Evolutionary conservation across 139 green algal species (phyloP), one percentile per base, ranked within the genome.

Genomic region (Dunaliella primolecta): DNA sequence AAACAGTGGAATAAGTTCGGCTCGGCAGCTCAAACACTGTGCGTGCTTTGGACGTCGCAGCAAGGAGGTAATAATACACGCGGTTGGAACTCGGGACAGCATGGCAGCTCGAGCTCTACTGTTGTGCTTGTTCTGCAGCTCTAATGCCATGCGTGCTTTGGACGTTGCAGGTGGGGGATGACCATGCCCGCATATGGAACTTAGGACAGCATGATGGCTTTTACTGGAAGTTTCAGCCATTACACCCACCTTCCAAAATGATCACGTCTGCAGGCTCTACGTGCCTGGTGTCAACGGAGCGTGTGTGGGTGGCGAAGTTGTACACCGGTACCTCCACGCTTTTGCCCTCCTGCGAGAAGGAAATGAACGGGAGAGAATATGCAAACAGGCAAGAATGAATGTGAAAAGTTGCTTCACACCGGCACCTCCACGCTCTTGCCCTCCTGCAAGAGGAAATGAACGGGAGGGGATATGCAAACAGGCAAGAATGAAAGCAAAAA

Each of bases 331-430:
- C 90, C 1, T 98, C 92, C 34, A 95, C 92, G 2, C 88, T 36
- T 57, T 89, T 86, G 71, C 93, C 91, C n/a, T 84, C 82, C 77
- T 91, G 78, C 46, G 20, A 72, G 20, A 23, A 20, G 56, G 55
- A 32, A 11, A 3, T 36, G 57, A 1, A 55, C n/a, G n/a, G 74
- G 36, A 2, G 7, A 15, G 3, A 38, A 36, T 87, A 33, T 35
- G 20, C 81, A 70, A 75, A 27, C 85, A 33, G 70, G 89, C 89
- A 36, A n/a, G n/a, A n/a, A n/a, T n/a, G 20, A 23, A 20, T 72
- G n/a, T n/a, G n/a, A n/a, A 83, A 99, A 99, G 91, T 99, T 97
- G 81, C 99, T n/a, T n/a, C n/a, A 99, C 0, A 96, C 87, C 0
- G 97, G 97, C 30, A 99, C 90, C 1, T 98, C 92, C 34, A 95